Evolutionary conservation across 2,329 filamentous ascomycete genomes (phyloP), one percentile per base, ranked within the genome.

Genomic region (Rutstroemia sydowiana): DNA sequence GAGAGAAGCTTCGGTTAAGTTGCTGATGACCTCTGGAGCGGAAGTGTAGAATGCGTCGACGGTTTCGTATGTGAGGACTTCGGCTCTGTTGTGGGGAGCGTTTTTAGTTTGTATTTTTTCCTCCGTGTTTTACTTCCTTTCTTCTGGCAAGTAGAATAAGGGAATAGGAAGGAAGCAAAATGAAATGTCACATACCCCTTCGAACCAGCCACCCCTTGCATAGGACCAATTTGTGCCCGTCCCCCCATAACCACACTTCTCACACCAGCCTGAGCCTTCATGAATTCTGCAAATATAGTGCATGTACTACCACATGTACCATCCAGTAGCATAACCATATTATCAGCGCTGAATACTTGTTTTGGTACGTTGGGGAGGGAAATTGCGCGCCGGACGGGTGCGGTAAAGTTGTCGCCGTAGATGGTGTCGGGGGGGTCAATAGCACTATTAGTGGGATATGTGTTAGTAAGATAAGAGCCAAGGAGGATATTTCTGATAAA

Each of bases 161-260:
- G n/a, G n/a, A n/a, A n/a, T n/a, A n/a, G n/a, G n/a, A n/a, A n/a
- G n/a, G n/a, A n/a, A n/a, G n/a, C n/a, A n/a, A n/a, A n/a, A n/a
- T n/a, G n/a, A n/a, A n/a, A n/a, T n/a, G n/a, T n/a, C n/a, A n/a
- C n/a, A n/a, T n/a, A n/a, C n/a, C 83, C 84, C 60, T 84, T 81
- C 44, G 80, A 75, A n/a, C 82, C 84, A n/a, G 82, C 81, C 16
- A 84, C 71, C 4, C 73, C 75, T 68, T 85, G 80, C 70, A 84
- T 85, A 0, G 76, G 74, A 0, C 68, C 68, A 0, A 70, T 60
- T 10, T 69, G 66, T 0, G 82, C 76, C 1, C 78, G 75, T 1
- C 84, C 84, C 9, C 84, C 83, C 21, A 82, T 69, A 1, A 73
- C 72, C 42, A 85, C 72, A 32, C 76, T 77, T 56, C 75, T 76